A percentile compares a stretch with the other conserved stretches of the same genome.
Evolutionary conservation across 1,284 basidiomycete species (phyloP).

Genomic region (Papiliotrema flavescens): DNA sequence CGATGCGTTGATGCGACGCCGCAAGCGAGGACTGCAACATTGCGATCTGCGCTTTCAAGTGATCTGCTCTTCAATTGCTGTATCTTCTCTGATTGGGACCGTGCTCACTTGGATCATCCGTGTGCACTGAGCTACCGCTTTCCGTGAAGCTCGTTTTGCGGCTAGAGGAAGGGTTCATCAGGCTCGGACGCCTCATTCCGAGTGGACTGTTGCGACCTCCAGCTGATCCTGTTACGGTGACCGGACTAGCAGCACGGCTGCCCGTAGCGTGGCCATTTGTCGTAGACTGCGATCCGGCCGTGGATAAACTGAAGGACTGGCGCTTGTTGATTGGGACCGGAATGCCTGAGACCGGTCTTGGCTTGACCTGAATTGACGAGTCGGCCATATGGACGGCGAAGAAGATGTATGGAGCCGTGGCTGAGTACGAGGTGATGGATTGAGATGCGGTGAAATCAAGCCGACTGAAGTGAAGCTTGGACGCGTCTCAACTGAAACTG

Average conservation of each 20-base stretch:
- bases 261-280: neutral
- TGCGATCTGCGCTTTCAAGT: conserved; percentile 20
- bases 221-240: conserved; percentile 1
- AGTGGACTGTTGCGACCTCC: neutral
- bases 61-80: neutral
- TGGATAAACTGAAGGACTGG: conserved; percentile 12
- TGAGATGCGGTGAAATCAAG: neutral
- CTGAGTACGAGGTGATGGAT: neutral
- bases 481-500: neutral
- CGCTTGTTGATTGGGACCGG: conserved; percentile 26
- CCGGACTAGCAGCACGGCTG: conserved; percentile 4
- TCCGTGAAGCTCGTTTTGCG: conserved; percentile 21
- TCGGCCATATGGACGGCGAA: neutral
- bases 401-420: neutral
- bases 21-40: conserved; percentile 12
- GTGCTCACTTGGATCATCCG: conserved; percentile 15
- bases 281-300: conserved; percentile 9
- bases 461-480: neutral
- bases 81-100: neutral
- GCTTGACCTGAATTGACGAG: neutral
- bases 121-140: neutral
- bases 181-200: conserved; percentile 8
- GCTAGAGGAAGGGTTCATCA: conserved; percentile 11
- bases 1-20: conserved; percentile 17
- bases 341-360: conserved; percentile 10